Conservation (phyloP, 2,329 filamentous ascomycete genomes). For the Alternaria infectoria region DNA sequence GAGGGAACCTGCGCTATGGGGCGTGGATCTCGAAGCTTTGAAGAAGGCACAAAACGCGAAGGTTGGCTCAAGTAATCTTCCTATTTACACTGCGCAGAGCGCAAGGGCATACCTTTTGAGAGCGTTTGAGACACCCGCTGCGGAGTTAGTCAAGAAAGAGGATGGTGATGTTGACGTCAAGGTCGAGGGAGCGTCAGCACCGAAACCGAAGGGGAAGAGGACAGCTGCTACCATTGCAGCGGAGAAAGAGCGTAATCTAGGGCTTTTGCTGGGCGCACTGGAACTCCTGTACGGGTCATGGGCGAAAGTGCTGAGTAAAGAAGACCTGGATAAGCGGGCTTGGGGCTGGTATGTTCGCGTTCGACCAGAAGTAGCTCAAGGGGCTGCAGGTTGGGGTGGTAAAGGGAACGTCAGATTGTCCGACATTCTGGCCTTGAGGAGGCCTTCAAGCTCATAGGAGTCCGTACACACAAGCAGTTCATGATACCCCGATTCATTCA, state of each 20-base stretch:
- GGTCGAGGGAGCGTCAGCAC: conserved; percentile 21
- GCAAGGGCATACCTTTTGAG: conserved; percentile 66
- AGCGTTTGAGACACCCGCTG: conserved; percentile 60
- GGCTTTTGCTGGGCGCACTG: conserved; percentile 72
- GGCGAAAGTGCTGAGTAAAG: conserved; percentile 65
- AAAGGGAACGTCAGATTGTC: conserved; percentile 73
- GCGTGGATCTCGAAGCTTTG: conserved; percentile 63
- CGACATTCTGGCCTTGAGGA: conserved; percentile 59
- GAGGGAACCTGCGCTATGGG: conserved; percentile 62
- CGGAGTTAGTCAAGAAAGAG: conserved; percentile 23
- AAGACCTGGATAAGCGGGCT: conserved; percentile 75
- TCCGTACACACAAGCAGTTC: too few species aligned
- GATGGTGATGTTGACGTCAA: neutral
- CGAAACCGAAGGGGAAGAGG: conserved; percentile 52
- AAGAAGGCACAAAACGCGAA: conserved; percentile 52
- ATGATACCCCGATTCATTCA: neutral
- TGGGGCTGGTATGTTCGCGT: conserved; percentile 84
- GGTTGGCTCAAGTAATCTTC: conserved; percentile 58
- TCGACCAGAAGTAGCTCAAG: conserved; percentile 75
- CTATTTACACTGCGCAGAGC: conserved; percentile 75
- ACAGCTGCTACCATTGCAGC: conserved; percentile 56
- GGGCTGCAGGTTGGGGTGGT: conserved; percentile 80
- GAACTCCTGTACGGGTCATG: conserved; percentile 77
- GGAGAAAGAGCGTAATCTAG: conserved; percentile 73
- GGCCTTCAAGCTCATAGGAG: too few species aligned